These are phyloP conservation scores for Diddensiella santjacobensis DNA, from an alignment of 805 yeast genomes.

Conservation along the genomic window DNA sequence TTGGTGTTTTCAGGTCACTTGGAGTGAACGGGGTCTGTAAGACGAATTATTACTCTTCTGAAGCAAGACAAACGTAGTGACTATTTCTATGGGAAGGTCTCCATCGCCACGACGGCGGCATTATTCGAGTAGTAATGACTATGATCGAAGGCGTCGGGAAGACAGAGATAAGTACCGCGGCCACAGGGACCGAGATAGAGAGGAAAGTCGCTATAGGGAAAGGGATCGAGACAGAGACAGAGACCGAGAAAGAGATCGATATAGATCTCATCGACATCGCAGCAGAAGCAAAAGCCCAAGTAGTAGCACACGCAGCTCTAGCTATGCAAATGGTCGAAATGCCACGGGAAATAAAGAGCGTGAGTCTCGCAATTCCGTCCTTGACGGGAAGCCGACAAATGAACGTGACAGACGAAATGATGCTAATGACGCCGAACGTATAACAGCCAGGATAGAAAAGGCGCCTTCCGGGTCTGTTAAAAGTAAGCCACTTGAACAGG, in stretches of 20 bases:
- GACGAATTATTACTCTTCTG: not conserved
- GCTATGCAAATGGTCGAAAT: not conserved
- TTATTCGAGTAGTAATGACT: not conserved
- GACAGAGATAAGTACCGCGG: slow-evolving; percentile 11
- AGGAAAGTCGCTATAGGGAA: slow-evolving; percentile 10
- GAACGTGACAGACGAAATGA: too few species aligned
- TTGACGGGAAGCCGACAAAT: too few species aligned
- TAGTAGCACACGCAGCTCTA: not conserved
- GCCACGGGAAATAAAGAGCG: slow-evolving; percentile 3
- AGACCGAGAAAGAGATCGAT: slow-evolving; percentile 13
- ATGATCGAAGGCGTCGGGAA: slow-evolving; percentile 1
- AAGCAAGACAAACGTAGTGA: too few species aligned
- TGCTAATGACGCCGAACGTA: too few species aligned
- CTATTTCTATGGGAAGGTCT: slow-evolving; percentile 10
- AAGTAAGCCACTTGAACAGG: too few species aligned
- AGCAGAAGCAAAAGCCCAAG: slow-evolving; percentile 2
- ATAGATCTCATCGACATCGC: slow-evolving; percentile 4
- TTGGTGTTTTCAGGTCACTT: too few species aligned
- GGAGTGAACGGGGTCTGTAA: too few species aligned
- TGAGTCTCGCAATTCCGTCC: too few species aligned
- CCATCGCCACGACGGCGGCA: slow-evolving; percentile 6
- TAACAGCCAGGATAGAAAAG: not conserved
- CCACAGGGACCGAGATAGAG: slow-evolving; percentile 13
- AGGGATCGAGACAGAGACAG: slow-evolving; percentile 16
- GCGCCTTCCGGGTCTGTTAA: not conserved